A percentile compares a stretch with the other conserved stretches of the same genome.
These are phyloP conservation scores for Diaporthe amygdali DNA, from an alignment of 2,329 filamentous ascomycete species.

Conservation along the genomic window DNA sequence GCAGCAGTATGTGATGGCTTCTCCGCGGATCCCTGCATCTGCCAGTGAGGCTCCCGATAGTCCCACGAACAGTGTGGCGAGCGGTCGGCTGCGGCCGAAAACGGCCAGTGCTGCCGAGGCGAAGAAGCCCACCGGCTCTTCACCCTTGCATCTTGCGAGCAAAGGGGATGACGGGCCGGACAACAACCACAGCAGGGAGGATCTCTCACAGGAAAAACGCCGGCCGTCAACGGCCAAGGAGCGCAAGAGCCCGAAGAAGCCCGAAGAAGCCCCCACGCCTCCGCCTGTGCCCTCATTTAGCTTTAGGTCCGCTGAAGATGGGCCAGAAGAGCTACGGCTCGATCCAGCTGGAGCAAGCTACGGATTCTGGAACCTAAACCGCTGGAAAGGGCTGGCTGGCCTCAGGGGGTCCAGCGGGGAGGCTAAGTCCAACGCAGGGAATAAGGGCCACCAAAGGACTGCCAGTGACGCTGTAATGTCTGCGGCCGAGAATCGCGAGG, in stretches of 20 bases:
- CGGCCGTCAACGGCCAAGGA: conserved; percentile 1
- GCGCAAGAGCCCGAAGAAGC: conserved; percentile 27
- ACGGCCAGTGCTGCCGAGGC: background rate
- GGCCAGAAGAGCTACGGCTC: conserved; percentile 38
- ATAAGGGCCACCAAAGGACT: conserved; percentile 21
- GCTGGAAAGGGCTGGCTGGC: conserved; percentile 53
- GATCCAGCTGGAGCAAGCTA: conserved; percentile 47
- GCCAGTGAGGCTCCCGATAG: conserved; percentile 20
- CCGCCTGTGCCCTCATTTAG: conserved; percentile 64
- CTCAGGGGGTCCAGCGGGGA: conserved; percentile 35
- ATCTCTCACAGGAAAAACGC: conserved; percentile 26
- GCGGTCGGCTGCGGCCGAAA: conserved; percentile 13
- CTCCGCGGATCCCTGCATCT: conserved; percentile 24
- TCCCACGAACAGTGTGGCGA: conserved; percentile 27
- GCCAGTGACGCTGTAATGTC: conserved; percentile 14
- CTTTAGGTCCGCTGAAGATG: conserved; percentile 47
- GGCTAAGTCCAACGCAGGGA: background rate
- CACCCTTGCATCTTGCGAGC: conserved; percentile 1
- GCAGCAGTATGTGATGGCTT: conserved; percentile 45
- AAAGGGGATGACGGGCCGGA: background rate
- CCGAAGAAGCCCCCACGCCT: conserved; percentile 33
- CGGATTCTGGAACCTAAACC: conserved; percentile 63
- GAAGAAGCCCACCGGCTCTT: background rate
- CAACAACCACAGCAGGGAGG: conserved; percentile 24
- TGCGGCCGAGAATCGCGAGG: conserved; percentile 13